A percentile compares a stretch with the other conserved stretches of the same genome.
phyloP scores from a whole-genome alignment of 1,284 basidiomycete genomes.

The Tremellales sp. region DNA sequence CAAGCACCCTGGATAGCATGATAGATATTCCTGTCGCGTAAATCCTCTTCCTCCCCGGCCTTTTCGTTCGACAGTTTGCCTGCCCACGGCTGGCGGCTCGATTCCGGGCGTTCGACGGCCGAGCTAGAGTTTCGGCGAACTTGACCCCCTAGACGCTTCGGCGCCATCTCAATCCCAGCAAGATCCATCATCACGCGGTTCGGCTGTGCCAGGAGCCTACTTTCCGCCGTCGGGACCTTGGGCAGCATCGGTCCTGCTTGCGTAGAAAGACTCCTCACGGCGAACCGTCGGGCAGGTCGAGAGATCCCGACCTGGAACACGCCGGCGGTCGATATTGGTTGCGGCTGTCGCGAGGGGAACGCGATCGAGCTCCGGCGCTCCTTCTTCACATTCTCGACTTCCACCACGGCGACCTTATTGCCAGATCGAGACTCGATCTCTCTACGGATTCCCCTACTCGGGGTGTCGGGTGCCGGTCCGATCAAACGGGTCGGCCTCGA shows the following conservation, averaged over 20 bases:
- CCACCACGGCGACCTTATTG: constrained; percentile 11
- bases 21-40: constrained; percentile 3
- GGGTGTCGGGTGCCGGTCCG: constrained; percentile 3
- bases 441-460: constrained; percentile 7
- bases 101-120: constrained; percentile 17
- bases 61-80: not conserved
- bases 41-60: constrained; percentile 1
- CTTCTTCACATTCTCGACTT: not conserved
- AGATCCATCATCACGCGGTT: constrained; percentile 43
- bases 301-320: constrained; percentile 29
- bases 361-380: constrained; percentile 21
- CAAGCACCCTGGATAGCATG: constrained; percentile 3
- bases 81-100: constrained; percentile 10
- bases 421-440: constrained; percentile 23
- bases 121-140: constrained; percentile 32
- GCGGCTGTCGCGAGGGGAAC: constrained; percentile 8
- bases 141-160: constrained; percentile 16
- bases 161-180: constrained; percentile 34
- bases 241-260: constrained; percentile 10
- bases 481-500: constrained; percentile 13
- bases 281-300: constrained; percentile 10
- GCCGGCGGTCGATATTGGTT: constrained; percentile 4
- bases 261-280: constrained; percentile 29
- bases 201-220: constrained; percentile 22
- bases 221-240: constrained; percentile 7